Evolutionary conservation across 164 flowering plant species (phyloP).

Genomic region (Warburgia ugandensis): DNA sequence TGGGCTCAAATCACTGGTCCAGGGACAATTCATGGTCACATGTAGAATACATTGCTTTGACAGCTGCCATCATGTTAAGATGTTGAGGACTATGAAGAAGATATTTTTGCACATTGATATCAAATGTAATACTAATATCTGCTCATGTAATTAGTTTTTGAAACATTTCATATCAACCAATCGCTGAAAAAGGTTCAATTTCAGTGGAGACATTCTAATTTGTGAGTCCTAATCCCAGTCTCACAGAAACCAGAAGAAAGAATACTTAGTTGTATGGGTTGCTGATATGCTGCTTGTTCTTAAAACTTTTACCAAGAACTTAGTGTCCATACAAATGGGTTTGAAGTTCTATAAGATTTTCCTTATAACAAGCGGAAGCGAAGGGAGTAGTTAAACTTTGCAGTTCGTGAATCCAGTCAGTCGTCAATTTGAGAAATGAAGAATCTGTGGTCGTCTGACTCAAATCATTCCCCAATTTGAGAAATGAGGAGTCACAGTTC

Average conservation of each 20-base stretch:
- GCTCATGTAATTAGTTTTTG: neutral
- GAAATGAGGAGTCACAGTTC: too few relatives aligned
- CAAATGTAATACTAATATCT: neutral
- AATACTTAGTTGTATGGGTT: neutral
- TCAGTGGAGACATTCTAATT: neutral
- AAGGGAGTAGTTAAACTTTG: too few relatives aligned
- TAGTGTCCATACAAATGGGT: too few relatives aligned
- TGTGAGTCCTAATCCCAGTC: neutral
- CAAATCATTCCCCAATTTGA: too few relatives aligned
- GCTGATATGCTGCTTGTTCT: constrained; percentile 1
- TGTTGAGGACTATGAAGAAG: neutral
- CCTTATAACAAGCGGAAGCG: too few relatives aligned
- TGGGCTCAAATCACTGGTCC: too few relatives aligned
- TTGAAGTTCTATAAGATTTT: too few relatives aligned
- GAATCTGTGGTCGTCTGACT: too few relatives aligned
- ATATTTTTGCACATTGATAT: neutral
- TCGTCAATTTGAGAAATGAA: too few relatives aligned
- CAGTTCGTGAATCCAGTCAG: too few relatives aligned
- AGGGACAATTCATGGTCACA: too few relatives aligned
- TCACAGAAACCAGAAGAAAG: neutral
- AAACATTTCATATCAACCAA: neutral
- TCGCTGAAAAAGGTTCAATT: neutral
- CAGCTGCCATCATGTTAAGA: neutral
- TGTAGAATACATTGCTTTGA: neutral
- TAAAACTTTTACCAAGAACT: too few relatives aligned